phyloP scores from a whole-genome alignment of 257 asterid genomes.

The Osmanthus fragrans region DNA sequence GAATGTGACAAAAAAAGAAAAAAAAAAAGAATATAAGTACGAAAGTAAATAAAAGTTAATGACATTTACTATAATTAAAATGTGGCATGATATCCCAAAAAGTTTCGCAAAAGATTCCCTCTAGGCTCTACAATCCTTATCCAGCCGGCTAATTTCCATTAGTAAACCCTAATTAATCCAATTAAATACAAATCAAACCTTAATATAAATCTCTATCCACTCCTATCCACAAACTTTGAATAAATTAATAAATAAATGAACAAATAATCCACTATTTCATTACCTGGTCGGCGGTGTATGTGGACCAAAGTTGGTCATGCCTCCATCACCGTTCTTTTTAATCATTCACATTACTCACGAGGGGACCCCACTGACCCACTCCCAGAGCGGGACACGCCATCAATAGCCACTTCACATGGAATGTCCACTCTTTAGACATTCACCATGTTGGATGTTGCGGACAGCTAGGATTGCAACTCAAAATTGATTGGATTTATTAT shows the following conservation, averaged over 20 bases:
- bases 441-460: conserved; percentile 40
- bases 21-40: too few species aligned
- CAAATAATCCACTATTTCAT: background rate
- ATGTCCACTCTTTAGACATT: conserved; percentile 29
- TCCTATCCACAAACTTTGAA: conserved; percentile 13
- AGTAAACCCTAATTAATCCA: background rate
- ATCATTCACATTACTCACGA: background rate
- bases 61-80: too few species aligned
- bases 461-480: conserved; percentile 35
- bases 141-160: background rate
- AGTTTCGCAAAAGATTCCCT: background rate
- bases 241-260: background rate
- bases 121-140: background rate
- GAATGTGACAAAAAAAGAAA: too few species aligned
- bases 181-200: background rate
- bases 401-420: too few species aligned
- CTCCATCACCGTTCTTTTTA: background rate
- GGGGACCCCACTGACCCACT: background rate
- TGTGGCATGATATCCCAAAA: background rate
- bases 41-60: too few species aligned
- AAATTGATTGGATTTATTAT: conserved; percentile 41
- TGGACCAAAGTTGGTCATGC: background rate
- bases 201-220: background rate
- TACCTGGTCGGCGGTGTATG: conserved; percentile 3
- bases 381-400: background rate